Conservation (phyloP, 352 stramenopile species). For the Aphanomyces cochlioides region DNA sequence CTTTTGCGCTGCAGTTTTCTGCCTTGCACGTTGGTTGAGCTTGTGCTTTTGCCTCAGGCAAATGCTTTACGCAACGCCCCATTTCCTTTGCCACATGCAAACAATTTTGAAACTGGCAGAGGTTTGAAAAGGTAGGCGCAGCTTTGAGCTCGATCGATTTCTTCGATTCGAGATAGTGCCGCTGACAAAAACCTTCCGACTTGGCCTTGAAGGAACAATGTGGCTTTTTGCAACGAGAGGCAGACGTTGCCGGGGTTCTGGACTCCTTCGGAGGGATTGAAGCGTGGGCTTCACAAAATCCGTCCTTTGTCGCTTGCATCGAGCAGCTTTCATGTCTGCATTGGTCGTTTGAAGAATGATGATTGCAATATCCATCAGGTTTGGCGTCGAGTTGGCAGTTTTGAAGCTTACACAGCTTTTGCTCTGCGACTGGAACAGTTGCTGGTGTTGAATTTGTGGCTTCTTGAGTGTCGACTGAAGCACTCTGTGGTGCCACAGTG, state of each 20-base stretch:
- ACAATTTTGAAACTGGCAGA: not conserved
- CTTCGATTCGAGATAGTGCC: not conserved
- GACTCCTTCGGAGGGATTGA: not conserved
- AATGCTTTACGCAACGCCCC: not conserved
- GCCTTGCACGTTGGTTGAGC: not conserved
- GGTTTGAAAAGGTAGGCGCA: not conserved
- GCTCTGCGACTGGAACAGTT: not conserved
- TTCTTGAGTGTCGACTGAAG: too few species aligned
- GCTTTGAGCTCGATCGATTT: too few species aligned
- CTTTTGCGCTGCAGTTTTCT: not conserved
- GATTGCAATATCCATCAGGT: not conserved
- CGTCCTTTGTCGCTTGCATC: not conserved
- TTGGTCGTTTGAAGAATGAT: not conserved
- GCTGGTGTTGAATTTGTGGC: not conserved
- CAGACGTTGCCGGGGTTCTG: not conserved
- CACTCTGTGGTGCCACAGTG: too few species aligned
- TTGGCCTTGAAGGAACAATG: not conserved
- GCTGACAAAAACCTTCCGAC: not conserved
- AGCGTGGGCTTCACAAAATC: not conserved
- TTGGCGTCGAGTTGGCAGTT: not conserved
- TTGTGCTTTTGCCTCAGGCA: not conserved
- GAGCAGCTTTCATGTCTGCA: not conserved
- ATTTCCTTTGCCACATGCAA: not conserved
- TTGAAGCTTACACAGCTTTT: not conserved
- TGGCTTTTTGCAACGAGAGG: not conserved